phyloP scores from a whole-genome alignment of 2,329 filamentous ascomycete species.

The Phyllosticta paracitricarpa region DNA sequence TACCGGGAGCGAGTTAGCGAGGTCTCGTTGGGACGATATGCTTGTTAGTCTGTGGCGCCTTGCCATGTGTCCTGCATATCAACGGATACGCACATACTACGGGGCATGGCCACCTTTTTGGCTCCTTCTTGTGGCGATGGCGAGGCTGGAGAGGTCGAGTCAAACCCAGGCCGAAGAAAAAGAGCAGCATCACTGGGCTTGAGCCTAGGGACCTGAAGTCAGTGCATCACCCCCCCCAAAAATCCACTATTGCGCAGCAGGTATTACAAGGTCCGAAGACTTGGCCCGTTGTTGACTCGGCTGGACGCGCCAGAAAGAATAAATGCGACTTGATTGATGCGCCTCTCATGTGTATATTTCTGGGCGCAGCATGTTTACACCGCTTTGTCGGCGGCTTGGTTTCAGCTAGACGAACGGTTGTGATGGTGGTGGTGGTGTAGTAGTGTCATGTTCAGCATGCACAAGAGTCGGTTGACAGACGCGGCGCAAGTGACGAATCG shows the following conservation, averaged over 20 bases:
- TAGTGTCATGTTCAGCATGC: neutral
- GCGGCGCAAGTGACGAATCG: neutral
- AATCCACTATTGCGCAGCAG: neutral
- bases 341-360: neutral
- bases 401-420: neutral
- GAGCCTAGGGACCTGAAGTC: neutral
- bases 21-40: neutral
- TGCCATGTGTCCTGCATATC: neutral
- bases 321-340: neutral
- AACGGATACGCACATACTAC: neutral
- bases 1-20: neutral
- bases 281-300: neutral
- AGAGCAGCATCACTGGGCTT: neutral
- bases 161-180: neutral
- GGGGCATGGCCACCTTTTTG: neutral
- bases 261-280: neutral
- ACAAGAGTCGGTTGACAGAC: neutral
- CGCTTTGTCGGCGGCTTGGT: neutral
- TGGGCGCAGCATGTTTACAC: neutral
- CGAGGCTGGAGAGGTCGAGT: neutral
- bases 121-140: neutral
- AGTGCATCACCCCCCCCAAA: neutral
- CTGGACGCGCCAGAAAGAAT: neutral
- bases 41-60: neutral
- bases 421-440: neutral